Evolutionary conservation across 306 rosid genomes (phyloP).

Genomic region (Abrus precatorius): DNA sequence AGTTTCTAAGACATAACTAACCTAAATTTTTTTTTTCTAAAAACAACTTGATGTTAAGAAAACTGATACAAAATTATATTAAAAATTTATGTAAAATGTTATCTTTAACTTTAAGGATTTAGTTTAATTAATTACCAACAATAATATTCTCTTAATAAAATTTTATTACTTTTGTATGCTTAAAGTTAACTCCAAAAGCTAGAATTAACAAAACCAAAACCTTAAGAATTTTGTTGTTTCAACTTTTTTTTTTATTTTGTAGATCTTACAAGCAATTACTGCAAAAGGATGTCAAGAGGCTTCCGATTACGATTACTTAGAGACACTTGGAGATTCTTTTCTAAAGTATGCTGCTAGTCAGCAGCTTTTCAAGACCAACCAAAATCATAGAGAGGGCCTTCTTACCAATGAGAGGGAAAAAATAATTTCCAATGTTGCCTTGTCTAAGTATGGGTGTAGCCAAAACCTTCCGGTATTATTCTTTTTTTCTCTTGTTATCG

Average conservation of each 20-base stretch:
- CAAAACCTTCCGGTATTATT: constrained; percentile 59
- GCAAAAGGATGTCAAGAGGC: constrained; percentile 65
- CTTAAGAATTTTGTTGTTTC: background rate
- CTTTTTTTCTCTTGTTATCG: background rate
- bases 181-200: no score
- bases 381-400: constrained; percentile 58
- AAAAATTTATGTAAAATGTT: background rate
- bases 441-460: constrained; percentile 56
- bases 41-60: no score
- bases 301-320: constrained; percentile 65
- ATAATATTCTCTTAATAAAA: no score
- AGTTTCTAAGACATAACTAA: no score
- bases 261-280: constrained; percentile 83
- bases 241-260: background rate
- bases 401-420: constrained; percentile 53
- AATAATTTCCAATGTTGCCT: constrained; percentile 59
- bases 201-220: no score
- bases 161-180: no score
- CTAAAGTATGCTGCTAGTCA: constrained; percentile 67
- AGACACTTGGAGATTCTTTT: constrained; percentile 86
- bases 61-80: no score
- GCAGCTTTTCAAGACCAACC: constrained; percentile 65
- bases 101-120: no score
- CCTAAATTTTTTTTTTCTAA: no score
- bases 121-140: no score